Evolutionary conservation across 306 rosid species (phyloP).

Genomic region (Clitoria ternatea): DNA sequence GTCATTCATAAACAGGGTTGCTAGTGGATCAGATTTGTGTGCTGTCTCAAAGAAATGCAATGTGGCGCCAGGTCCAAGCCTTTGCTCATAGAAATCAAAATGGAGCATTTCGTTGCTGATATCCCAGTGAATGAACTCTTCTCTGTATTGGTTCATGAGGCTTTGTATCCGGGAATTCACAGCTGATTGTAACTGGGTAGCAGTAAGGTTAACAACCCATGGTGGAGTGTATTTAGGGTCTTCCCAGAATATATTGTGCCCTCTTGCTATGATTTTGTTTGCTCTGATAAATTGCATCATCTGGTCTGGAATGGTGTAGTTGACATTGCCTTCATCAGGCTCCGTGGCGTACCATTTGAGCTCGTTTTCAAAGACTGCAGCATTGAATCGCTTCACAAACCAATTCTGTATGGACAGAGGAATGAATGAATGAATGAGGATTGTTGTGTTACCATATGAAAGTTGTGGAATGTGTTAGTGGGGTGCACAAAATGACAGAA

Average conservation of each 20-base stretch:
- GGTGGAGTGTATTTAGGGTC: conserved; percentile 67
- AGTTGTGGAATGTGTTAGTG: neutral
- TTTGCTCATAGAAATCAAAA: conserved; percentile 80
- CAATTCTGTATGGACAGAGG: conserved; percentile 45
- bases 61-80: conserved; percentile 69
- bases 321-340: conserved; percentile 57
- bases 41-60: conserved; percentile 61
- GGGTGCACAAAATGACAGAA: neutral
- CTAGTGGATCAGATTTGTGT: conserved; percentile 67
- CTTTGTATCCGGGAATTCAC: conserved; percentile 57
- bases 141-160: conserved; percentile 65
- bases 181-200: conserved; percentile 44
- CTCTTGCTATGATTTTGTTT: conserved; percentile 66
- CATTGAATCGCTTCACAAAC: conserved; percentile 80
- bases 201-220: conserved; percentile 74
- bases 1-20: conserved; percentile 83
- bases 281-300: conserved; percentile 71
- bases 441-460: neutral
- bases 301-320: conserved; percentile 62
- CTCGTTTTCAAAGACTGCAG: conserved; percentile 87
- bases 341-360: conserved; percentile 97
- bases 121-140: conserved; percentile 89
- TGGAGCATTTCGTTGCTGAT: conserved; percentile 97
- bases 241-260: conserved; percentile 97
- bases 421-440: neutral